Base-by-base conservation (phyloP, 306 rosid genomes). In the Hippophae rhamnoides region DNA sequence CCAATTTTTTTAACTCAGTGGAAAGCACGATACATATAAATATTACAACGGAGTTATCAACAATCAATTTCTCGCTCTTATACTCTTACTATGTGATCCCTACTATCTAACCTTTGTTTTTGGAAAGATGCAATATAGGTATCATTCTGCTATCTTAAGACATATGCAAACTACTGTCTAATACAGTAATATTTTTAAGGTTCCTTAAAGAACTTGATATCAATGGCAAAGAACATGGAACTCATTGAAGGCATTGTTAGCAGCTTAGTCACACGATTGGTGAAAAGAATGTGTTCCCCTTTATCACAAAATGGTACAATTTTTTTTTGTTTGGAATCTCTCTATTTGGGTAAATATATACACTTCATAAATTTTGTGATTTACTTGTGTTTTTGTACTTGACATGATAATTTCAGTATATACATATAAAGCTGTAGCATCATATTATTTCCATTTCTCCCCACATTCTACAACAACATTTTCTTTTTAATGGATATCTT, bases 211-310 rank as follows among this genome's bases (percentile, higher is more conserved):
- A 83, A 70, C 74, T 74, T 83, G 58, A 63, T 84, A 41, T 56
- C 82, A 18, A 64, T 26, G 64, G 73, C 70, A 60, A 79, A 64
- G 79, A 79, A 67, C 79, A 43, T 62, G 68, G 89, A 90, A 52
- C 72, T 72, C 52, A 63, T 84, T 61, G 97, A 86, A 72, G 90
- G 89, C 76, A 77, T 72, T 56, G 56, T 76, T 77, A 86, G 61
- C 80, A 68, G 75, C 82, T 77, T 90, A 63, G 76, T 90, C 64
- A 72, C 68, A 47, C 90, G 85, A 70, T 72, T 84, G 79, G 72
- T 75, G 40, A 68, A 69, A 83, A 79, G 77, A 68, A 79, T 87
- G 92, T 77, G 87, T 70, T 59, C 77, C 48, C 72, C 75, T 57
- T 69, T 58, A 49, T 76, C 78, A 42, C 76, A 70, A 74, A 82